Evolutionary conservation across 805 yeast species (phyloP), one percentile per base, ranked within the genome.

Genomic region (Babjeviella inositovora): DNA sequence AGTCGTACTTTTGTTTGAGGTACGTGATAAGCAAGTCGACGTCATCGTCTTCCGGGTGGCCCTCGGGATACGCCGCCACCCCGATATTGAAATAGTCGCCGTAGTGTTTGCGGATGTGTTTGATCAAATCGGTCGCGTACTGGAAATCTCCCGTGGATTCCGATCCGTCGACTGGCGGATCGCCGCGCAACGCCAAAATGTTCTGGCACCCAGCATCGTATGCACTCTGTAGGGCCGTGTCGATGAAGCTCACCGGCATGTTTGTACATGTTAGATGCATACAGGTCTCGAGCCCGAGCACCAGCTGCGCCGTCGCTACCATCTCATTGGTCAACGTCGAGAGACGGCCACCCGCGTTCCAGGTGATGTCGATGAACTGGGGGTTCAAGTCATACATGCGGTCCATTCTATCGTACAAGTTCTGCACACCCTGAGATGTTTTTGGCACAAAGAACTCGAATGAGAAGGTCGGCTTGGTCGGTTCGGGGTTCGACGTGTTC

Each of bases 261-360:
- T 85, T 87, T 10, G 96, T 84, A 42, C 98, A 90, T 2, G 98
- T 90, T 50, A 90, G 59, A 47, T 90, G 98, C 95, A 90, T 85
- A 45, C 97, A 90, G 0, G 97, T 87, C 40, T 87, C 97, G 30
- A 87, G 56, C 6, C 96, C 96, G 26, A 85, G 57, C 3, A 82
- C 85, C 3, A 85, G 71, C 36, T 85, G 93, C 1, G 96, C 69
- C 3, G 93, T 82, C 35, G 82, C 67, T 5, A 90, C 92, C 66
- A 90, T 74, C 34, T 90, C 97, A 17, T 84, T 76, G 13, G 98
- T 84, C 32, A 84, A 53, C 20, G 70, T 69, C 5, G 92, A 72
- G 23, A 76, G 50, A 22, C 92, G 62, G 5, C 97, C 97, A 19
- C 98, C 98, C 3, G 98, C 98, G 41, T 87, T 87, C 98, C 98